Conservation (phyloP, 345 rosid genomes). For the Melaleuca alternifolia region DNA sequence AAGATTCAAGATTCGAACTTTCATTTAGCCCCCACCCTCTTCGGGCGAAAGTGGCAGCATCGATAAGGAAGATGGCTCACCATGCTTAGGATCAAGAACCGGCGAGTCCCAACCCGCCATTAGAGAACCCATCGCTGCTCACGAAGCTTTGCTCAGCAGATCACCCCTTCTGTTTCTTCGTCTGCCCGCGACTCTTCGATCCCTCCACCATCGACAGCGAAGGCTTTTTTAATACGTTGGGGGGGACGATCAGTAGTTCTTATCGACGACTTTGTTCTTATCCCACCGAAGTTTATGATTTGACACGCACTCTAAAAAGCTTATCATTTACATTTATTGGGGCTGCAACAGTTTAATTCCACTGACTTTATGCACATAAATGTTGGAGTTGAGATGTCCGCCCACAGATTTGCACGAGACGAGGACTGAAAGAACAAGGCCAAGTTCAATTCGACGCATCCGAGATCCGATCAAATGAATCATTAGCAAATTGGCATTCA, state of each 20-base stretch:
- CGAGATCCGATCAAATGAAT: not conserved
- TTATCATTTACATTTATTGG: too few relatives aligned
- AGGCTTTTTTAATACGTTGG: not conserved
- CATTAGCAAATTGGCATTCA: not conserved
- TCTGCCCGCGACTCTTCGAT: not conserved
- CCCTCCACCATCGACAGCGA: fast-evolving
- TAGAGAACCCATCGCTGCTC: constrained; percentile 66
- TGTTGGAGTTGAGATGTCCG: not conserved
- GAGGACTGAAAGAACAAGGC: not conserved
- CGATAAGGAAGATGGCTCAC: not conserved
- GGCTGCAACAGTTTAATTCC: not conserved
- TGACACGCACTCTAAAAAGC: not conserved
- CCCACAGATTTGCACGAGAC: not conserved
- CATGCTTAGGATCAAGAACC: constrained; percentile 31
- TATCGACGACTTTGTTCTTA: constrained; percentile 11
- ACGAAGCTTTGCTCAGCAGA: not conserved
- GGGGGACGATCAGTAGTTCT: not conserved
- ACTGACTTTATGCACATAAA: not conserved
- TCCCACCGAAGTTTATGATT: not conserved
- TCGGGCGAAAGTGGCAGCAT: not conserved
- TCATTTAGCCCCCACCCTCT: not conserved
- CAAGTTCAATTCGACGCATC: not conserved
- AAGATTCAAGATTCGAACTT: not conserved
- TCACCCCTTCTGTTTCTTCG: not conserved
- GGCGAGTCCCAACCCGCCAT: constrained; percentile 95